Evolutionary conservation across 495 filamentous ascomycete genomes (phyloP), one percentile per base, ranked within the genome.

Genomic region (Cercophora sp.): DNA sequence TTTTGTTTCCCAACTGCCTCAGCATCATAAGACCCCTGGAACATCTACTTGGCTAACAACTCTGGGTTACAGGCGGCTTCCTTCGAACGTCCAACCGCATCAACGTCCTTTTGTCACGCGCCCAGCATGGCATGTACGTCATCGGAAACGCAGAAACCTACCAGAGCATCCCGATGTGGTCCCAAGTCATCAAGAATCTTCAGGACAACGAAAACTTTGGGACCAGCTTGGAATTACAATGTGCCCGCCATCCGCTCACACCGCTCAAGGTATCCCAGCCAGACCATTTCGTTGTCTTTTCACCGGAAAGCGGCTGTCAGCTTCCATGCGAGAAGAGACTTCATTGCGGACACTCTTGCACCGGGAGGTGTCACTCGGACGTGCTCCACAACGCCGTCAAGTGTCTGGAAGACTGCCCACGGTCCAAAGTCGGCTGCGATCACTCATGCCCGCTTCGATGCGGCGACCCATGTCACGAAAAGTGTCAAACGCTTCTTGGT

Each of bases 41-140:
- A n/a, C n/a, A n/a, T n/a, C n/a, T n/a, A n/a, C n/a, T n/a, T n/a
- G n/a, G n/a, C n/a, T n/a, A n/a, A n/a, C n/a, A n/a, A n/a, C n/a
- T n/a, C n/a, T n/a, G n/a, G n/a, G n/a, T n/a, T n/a, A n/a, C n/a
- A n/a, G n/a, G n/a, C n/a, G 89, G 88, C 1, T 95, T 95, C 54
- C 69, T 93, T 11, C 80, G 78, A 36, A 88, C 85, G 6, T 70
- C 76, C 0, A 92, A 93, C 55, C 77, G 89, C 1, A 89, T 93
- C 64, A 95, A 95, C 57, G 88, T 93, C 0, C 71, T 91, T 0
- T 69, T 92, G 8, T 81, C 73, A 26, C 82, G 89, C 6, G 88
- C 88, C 5, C 72, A 83, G 60, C 81, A 95, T 62, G 88, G 89
- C 5, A 88, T 94, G 85, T 95, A 89, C 62, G 80, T 95, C 44